Evolutionary conservation across 179 eudicot genomes (phyloP), one percentile per base, ranked within the genome.

Genomic region (Gypsophila paniculata): DNA sequence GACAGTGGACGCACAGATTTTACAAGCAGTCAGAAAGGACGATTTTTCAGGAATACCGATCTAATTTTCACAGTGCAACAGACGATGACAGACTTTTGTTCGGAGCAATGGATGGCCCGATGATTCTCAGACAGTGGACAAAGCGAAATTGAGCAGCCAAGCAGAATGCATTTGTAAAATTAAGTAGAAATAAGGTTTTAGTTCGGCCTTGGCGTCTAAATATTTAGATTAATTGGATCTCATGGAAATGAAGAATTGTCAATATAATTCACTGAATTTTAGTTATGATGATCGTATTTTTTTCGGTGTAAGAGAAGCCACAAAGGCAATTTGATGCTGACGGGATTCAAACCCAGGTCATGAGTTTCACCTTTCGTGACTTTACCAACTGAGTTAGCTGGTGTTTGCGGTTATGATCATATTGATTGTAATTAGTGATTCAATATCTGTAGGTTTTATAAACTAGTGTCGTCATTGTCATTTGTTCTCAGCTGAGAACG

Each of bases 1-100:
- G 1, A 87, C 84, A 19, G 25, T 81, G 72, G 95, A 89, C 65
- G 78, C 77, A 13, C 80, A 68, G 57, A 65, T 74, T 9, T 62
- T 81, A 63, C 61, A 71, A 29, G 55, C 80, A 6, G 82, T 76
- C 39, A 78, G 86, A 71, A 61, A 49, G 0, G 81, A 81, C 49
- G 83, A 74, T 61, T 82, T 76, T 61, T 67, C 83, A 13, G 64
- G 81, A 48, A 72, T 80, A 23, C 80, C 83, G 63, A 80, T 77
- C 59, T 87, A 68, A 70, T 11, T 6, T 26, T 70, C 9, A 42
- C 12, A 17, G 25, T 36, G 51, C 26, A 15, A 59, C 38, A 34
- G 55, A 38, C 58, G 23, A 36, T 65, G 34, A 23, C n/a, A 53
- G 46, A 65, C 14, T 9, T 2, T 4, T 21, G 1, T 12, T 53